Base-by-base conservation (phyloP, 129 eudicot species). In the Mikania micrantha region DNA sequence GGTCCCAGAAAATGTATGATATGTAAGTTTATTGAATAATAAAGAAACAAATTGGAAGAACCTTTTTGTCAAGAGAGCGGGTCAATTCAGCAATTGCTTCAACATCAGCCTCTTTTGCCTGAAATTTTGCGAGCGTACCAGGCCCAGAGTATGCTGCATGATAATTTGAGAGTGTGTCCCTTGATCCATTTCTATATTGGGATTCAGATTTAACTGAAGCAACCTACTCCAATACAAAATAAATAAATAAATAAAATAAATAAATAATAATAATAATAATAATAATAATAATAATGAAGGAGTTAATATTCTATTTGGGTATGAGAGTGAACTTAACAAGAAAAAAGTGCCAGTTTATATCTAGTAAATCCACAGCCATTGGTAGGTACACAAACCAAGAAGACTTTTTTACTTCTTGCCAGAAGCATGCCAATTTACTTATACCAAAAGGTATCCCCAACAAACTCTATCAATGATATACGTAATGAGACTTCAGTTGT, bases 21-120 rank as follows among this genome's bases (percentile, higher is more conserved):
- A 6, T 13, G 44, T 32, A 45, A 12, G 25, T 44, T 58, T 34
- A 41, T 36, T 49, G 35, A 2, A 32, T 20, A 67, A 28, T 29
- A 12, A 35, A 38, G 22, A 65, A 53, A 11, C 7, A 32, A 79
- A 67, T 2, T 52, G 34, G 36, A 60, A 20, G 48, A 35, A 92
- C 98, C 98, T 92, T 92, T 86, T 88, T 92, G 73, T 84, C 96
- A 64, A 92, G 98, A 50, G 89, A 87, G 60, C 87, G 84, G 45
- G 87, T 82, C 68, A 92, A 79, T 79, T 92, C 81, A 58, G 95
- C 84, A 74, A 92, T 81, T 77, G 91, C 98, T 80, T 87, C 91
- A 36, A 88, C 85, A 77, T 88, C 96, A 60, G 95, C 90, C 77
- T 92, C 98, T 80, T 88, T 88, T 48, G 96, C 82, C 59, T 75